Conservation (phyloP, 768 basidiomycete genomes). For the Tylopilus felleus region DNA sequence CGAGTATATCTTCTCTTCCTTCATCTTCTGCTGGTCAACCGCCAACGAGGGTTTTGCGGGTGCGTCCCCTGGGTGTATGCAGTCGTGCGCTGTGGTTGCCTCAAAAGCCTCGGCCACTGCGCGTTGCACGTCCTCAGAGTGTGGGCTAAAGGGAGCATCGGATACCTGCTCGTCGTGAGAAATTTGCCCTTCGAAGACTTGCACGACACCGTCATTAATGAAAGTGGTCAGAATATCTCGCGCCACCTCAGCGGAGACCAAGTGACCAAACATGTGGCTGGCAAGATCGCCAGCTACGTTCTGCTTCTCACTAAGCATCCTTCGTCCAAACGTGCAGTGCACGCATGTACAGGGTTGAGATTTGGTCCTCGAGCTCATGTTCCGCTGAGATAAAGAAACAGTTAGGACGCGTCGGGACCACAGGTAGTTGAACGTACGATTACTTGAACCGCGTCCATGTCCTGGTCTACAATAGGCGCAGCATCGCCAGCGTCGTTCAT, state of each 20-base stretch:
- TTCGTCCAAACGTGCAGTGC: not conserved
- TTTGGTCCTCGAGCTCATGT: not conserved
- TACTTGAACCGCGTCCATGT: not conserved
- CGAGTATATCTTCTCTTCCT: not conserved
- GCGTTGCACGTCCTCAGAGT: not conserved
- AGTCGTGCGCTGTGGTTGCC: not conserved
- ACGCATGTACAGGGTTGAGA: not conserved
- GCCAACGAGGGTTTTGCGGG: not conserved
- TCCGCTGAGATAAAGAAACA: not conserved
- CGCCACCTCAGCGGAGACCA: not conserved
- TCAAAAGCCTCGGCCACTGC: not conserved
- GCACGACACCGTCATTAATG: not conserved
- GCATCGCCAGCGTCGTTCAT: no score
- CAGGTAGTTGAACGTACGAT: not conserved
- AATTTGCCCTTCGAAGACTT: not conserved
- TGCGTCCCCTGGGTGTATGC: not conserved
- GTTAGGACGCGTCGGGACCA: not conserved
- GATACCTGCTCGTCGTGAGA: not conserved
- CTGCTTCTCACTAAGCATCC: not conserved
- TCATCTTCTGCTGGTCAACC: not conserved
- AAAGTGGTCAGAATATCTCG: not conserved
- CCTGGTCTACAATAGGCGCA: no score
- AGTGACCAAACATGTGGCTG: constrained; percentile 6
- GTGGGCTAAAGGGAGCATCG: not conserved
- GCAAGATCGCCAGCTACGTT: constrained; percentile 4